Conservation (phyloP, 345 rosid species). For the thale cress (Arabidopsis thaliana) region DNA sequence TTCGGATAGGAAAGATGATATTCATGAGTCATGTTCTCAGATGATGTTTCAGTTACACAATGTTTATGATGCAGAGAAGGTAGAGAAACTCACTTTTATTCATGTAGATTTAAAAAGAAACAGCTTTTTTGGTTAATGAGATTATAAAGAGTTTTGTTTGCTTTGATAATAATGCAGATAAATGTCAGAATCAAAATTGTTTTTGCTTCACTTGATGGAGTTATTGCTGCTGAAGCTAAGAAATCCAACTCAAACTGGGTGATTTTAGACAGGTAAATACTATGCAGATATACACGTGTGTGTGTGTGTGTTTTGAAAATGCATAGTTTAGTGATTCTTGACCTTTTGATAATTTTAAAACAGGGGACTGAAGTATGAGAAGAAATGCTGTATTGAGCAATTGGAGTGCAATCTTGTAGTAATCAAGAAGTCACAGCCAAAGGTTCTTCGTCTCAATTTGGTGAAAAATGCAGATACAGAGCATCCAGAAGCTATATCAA, state of each 20-base stretch:
- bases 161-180: conserved; percentile 51
- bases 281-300: not conserved
- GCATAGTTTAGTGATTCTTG: conserved; percentile 1
- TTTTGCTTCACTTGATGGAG: conserved; percentile 69
- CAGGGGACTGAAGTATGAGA: conserved; percentile 86
- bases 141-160: conserved; percentile 17
- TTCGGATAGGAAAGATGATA: conserved; percentile 74
- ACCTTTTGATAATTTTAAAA: conserved; percentile 15
- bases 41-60: conserved; percentile 87
- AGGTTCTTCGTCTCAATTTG: conserved; percentile 88
- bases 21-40: conserved; percentile 84
- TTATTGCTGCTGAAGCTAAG: conserved; percentile 86
- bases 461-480: conserved; percentile 65
- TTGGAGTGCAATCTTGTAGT: conserved; percentile 92
- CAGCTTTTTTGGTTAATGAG: conserved; percentile 3
- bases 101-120: conserved; percentile 9
- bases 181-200: conserved; percentile 87
- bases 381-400: conserved; percentile 78
- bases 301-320: conserved; percentile 11
- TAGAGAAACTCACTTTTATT: conserved; percentile 3
- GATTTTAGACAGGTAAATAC: conserved; percentile 76
- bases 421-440: conserved; percentile 83
- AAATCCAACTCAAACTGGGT: conserved; percentile 89
- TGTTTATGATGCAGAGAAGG: conserved; percentile 94
- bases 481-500: conserved; percentile 46